Percentiles rank a stretch among this genome's conserved stretches.
Evolutionary conservation across 2,329 filamentous ascomycete species (phyloP).

Genomic region (Huntiella savannae): DNA sequence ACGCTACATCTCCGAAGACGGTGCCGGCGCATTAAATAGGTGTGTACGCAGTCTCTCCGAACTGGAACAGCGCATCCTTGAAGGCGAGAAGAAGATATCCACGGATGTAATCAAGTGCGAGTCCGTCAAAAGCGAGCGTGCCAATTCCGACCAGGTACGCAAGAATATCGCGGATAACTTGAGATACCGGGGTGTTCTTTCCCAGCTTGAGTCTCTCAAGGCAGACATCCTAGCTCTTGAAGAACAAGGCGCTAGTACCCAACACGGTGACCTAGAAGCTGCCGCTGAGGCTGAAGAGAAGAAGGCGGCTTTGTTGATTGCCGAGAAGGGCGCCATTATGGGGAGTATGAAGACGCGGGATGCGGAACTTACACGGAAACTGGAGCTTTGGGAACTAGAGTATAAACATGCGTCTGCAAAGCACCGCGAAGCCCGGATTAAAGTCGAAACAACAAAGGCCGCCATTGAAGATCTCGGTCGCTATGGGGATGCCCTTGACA

Average conservation of each 20-base stretch:
- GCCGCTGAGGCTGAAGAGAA: conserved; percentile 52
- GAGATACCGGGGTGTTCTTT: conserved; percentile 58
- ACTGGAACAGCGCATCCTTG: conserved; percentile 50
- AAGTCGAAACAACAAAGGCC: conserved; percentile 78
- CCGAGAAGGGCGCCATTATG: conserved; percentile 54
- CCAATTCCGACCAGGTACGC: conserved; percentile 64
- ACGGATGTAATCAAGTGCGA: conserved; percentile 50
- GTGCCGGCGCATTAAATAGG: conserved; percentile 48
- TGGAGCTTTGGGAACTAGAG: conserved; percentile 65
- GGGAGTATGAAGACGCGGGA: conserved; percentile 73
- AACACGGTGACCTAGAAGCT: conserved; percentile 53
- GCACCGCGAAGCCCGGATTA: conserved; percentile 77
- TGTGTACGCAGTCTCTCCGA: conserved; percentile 50
- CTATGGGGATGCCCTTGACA: conserved; percentile 70
- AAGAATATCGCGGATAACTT: conserved; percentile 80
- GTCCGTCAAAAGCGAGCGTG: conserved; percentile 55
- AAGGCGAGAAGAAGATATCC: conserved; percentile 37
- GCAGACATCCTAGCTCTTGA: conserved; percentile 57
- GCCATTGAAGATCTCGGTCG: conserved; percentile 77
- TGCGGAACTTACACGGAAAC: conserved; percentile 51
- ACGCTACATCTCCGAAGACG: conserved; percentile 58
- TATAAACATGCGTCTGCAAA: conserved; percentile 65
- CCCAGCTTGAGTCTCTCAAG: conserved; percentile 46
- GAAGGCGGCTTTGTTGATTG: conserved; percentile 48
- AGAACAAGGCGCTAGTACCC: conserved; percentile 60